Evolutionary conservation across 805 yeast genomes (phyloP).

Genomic region (Cyberlindnera meyerae): DNA sequence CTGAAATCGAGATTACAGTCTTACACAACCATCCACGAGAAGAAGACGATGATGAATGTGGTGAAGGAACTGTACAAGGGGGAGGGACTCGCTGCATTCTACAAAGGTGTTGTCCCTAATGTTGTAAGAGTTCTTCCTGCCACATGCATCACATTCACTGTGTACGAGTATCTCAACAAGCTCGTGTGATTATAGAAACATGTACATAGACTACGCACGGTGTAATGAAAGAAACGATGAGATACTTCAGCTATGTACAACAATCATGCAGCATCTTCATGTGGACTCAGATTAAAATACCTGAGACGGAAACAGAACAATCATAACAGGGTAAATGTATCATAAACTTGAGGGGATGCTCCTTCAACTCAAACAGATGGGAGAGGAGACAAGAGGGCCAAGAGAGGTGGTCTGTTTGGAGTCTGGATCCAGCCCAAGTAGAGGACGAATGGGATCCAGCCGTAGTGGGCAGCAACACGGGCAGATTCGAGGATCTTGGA

Average conservation of each 20-base stretch:
- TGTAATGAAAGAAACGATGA: too few relatives aligned
- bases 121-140: constrained; percentile 84
- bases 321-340: too few relatives aligned
- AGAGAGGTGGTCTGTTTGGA: constrained; percentile 76
- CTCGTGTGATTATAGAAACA: neutral
- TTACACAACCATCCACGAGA: constrained; percentile 29
- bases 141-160: constrained; percentile 83
- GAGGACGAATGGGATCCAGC: constrained; percentile 93
- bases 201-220: too few relatives aligned
- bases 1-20: constrained; percentile 71
- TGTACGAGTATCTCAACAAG: constrained; percentile 61
- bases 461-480: constrained; percentile 87
- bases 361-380: constrained; percentile 55
- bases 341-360: neutral
- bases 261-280: too few relatives aligned
- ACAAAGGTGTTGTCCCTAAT: constrained; percentile 79
- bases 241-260: too few relatives aligned
- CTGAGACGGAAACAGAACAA: too few relatives aligned
- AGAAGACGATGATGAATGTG: constrained; percentile 29
- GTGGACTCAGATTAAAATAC: too few relatives aligned
- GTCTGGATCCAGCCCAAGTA: constrained; percentile 86
- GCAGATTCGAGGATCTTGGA: constrained; percentile 76
- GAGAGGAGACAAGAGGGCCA: constrained; percentile 71
- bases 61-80: constrained; percentile 34
- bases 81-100: constrained; percentile 67